Evolutionary conservation across 2,329 filamentous ascomycete species (phyloP).

Genomic region (Gliomastix tumulicola): DNA sequence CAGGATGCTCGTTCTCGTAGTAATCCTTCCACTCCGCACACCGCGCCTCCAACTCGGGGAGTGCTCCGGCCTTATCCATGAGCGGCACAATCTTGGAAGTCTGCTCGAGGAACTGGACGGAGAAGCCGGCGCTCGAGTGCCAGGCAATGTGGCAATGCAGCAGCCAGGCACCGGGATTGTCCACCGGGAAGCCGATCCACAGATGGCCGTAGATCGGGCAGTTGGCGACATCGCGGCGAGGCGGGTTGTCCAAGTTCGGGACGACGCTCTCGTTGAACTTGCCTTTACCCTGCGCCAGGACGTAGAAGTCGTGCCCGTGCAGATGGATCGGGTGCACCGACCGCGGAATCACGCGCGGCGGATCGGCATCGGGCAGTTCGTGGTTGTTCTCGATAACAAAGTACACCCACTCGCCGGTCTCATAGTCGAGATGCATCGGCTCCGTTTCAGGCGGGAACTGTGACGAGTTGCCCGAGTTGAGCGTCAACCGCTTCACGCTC

Average conservation of each 20-base stretch:
- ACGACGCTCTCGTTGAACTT: slow-evolving; percentile 22
- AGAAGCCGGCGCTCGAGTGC: slow-evolving; percentile 24
- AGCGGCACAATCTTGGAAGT: slow-evolving; percentile 9
- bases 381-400: slow-evolving; percentile 11
- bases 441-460: too few relatives aligned
- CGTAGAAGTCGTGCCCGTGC: slow-evolving; percentile 23
- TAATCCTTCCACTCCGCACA: too few relatives aligned
- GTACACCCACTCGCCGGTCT: slow-evolving; percentile 19
- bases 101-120: slow-evolving; percentile 14
- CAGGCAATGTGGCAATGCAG: slow-evolving; percentile 44
- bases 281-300: slow-evolving; percentile 11
- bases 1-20: too few relatives aligned
- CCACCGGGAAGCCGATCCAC: slow-evolving; percentile 40
- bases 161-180: slow-evolving; percentile 42
- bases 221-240: slow-evolving; percentile 44
- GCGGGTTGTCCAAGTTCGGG: slow-evolving; percentile 33
- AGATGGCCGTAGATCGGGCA: slow-evolving; percentile 35
- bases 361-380: slow-evolving; percentile 11
- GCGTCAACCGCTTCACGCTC: too few relatives aligned
- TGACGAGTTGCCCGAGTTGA: too few relatives aligned
- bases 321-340: slow-evolving; percentile 30
- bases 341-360: too few relatives aligned
- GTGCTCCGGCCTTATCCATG: too few relatives aligned
- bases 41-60: too few relatives aligned
- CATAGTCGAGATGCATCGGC: too few relatives aligned